Base-by-base conservation (phyloP, 2,329 filamentous ascomycete species). In the Phialophora macrospora region DNA sequence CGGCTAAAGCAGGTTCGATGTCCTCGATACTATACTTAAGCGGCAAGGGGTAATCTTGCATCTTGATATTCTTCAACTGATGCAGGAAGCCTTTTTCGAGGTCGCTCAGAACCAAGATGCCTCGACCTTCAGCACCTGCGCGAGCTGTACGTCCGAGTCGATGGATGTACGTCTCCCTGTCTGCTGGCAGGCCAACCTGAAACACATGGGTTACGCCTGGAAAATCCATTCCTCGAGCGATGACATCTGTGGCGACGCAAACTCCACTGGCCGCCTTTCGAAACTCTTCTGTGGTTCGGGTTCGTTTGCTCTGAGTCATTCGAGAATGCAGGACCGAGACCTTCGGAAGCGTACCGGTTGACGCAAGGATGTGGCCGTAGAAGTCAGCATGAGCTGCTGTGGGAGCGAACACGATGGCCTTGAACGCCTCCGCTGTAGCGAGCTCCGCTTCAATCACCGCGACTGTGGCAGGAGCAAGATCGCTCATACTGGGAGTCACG, bases 361-460 rank as follows among this genome's bases (percentile, higher is more conserved):
- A 28, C 72, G 73, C 56, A 87, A 92, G 86, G 24, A 89, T 78
- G 12, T 84, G 80, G 26, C 83, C 80, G 87, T 51, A 51, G 22
- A 51, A 51, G 48, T 51, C 48, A 24, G 48, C 48, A 14, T 51
- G 48, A 51, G 48, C 85, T 0, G 92, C 96, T 24, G 90, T 92
- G 73, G 91, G 91, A 76, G 94, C 89, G 80, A 97, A 99, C 49
- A 97, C 82, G 66, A 99, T 96, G 20, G 92, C 92, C 83, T 98
- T 98, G 85, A 98, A 97, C 60, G 54, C 62, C 70, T 59, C 78
- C 75, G 69, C 83, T 80, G 64, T 83, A 28, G 66, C 49, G 60
- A 62, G 20, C 48, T 51, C 48, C 14, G 48, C 48, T 51, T 51
- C 48, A 26, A 51, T 3, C 22, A 51, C 48, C 56, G 67, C 49